Evolutionary conservation across 169 alveolate genomes (phyloP).

Genomic region (Condylostoma magnum): DNA sequence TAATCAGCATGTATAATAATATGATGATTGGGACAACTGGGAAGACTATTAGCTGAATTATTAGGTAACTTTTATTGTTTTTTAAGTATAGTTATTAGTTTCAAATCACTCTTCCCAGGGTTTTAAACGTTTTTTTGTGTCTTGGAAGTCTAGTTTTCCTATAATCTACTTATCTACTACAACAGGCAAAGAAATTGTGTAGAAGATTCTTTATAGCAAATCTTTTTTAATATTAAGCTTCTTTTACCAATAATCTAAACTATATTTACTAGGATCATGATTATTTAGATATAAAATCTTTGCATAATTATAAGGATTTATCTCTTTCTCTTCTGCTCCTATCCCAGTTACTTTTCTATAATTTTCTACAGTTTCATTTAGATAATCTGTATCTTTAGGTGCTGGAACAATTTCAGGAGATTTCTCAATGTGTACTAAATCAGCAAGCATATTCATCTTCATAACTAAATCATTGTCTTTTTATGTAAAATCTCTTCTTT

Average conservation of each 20-base stretch:
- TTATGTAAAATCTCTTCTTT: neutral
- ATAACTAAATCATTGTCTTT: conserved; percentile 5
- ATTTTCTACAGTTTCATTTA: too few relatives aligned
- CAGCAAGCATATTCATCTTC: conserved; percentile 11
- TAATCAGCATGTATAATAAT: too few relatives aligned
- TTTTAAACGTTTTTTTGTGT: conserved; percentile 8
- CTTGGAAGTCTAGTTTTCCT: neutral
- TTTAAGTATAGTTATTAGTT: too few relatives aligned
- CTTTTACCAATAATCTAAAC: conserved; percentile 15
- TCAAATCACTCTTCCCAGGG: too few relatives aligned
- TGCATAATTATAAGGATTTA: neutral
- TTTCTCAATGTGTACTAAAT: neutral
- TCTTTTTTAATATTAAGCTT: neutral
- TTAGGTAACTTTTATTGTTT: too few relatives aligned
- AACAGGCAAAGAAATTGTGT: neutral
- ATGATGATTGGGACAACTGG: too few relatives aligned
- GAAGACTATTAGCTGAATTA: too few relatives aligned
- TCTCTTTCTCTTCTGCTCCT: neutral
- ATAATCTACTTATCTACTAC: neutral
- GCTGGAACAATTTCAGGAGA: neutral
- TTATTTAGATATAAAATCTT: conserved; percentile 16
- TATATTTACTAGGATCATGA: neutral
- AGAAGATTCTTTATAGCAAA: conserved; percentile 6
- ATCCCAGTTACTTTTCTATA: neutral
- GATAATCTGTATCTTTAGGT: neutral